Evolutionary conservation across 352 stramenopile genomes (phyloP).

Genomic region (Globisporangium parvum): DNA sequence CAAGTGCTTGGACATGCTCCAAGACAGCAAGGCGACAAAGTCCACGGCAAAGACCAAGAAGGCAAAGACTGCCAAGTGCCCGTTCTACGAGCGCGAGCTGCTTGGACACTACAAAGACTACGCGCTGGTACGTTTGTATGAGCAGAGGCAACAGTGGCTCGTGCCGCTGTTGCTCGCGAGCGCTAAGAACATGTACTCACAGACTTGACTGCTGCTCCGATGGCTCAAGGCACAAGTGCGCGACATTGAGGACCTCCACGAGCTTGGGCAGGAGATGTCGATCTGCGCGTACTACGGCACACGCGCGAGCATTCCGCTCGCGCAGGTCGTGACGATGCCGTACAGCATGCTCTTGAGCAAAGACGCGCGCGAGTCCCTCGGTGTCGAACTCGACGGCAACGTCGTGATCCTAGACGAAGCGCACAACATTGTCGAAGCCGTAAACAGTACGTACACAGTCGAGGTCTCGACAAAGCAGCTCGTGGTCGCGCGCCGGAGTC

Average conservation of each 20-base stretch:
- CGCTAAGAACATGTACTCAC: neutral
- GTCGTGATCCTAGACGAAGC: conserved; percentile 98
- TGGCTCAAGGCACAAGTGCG: conserved; percentile 57
- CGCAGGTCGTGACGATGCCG: conserved; percentile 89
- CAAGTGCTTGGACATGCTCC: conserved; percentile 83
- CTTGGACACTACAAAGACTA: conserved; percentile 73
- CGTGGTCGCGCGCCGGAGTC: conserved; percentile 53
- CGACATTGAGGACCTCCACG: conserved; percentile 96
- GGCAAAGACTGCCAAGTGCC: conserved; percentile 62
- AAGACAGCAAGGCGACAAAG: conserved; percentile 44
- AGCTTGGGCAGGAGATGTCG: conserved; percentile 85
- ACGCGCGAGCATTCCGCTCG: conserved; percentile 82
- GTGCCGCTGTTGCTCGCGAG: neutral
- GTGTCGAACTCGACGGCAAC: conserved; percentile 78
- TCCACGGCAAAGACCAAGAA: conserved; percentile 34
- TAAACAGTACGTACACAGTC: conserved; percentile 90
- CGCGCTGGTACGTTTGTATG: conserved; percentile 41
- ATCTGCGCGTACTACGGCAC: conserved; percentile 98
- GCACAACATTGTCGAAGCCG: conserved; percentile 97
- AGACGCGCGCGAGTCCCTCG: conserved; percentile 85
- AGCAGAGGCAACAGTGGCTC: neutral
- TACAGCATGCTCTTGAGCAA: conserved; percentile 93
- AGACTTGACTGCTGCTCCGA: neutral
- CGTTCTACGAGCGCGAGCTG: conserved; percentile 78
- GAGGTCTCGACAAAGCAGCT: conserved; percentile 70